Evolutionary conservation across 2,329 filamentous ascomycete species (phyloP), one percentile per base, ranked within the genome.

Genomic region (Exophiala viscosa): DNA sequence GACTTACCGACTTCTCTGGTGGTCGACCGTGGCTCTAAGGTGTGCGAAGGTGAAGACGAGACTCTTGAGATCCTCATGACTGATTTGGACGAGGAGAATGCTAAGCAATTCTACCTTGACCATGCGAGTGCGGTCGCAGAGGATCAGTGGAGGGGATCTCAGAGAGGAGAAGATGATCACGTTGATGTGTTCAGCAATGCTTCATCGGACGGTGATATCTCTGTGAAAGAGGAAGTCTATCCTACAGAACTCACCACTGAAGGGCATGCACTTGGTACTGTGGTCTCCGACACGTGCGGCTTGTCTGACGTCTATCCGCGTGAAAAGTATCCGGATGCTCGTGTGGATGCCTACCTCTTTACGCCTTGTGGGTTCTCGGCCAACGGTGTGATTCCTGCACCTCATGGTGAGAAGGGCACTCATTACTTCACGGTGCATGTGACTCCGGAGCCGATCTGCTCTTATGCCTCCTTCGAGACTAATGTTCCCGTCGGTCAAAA

Each of bases 381-480:
- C 69, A 99, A 99, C 66, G 93, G 90, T 48, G 91, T 99, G 15
- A 82, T 99, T 38, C 93, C 93, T 5, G 85, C 90, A 44, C 84
- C 88, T 0, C 75, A 80, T 11, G 75, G 77, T 54, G 66, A 73
- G 32, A 76, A 72, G 55, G 75, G 80, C 3, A 86, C 83, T 36
- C 90, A 97, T 73, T 99, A 99, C 75, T 99, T 96, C 73, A 99
- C 92, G 1, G 93, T 99, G 18, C 93, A 99, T 67, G 93, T 99
- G 61, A 99, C 93, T 0, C 93, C 93, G 0, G 93, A 99, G 77
- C 90, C 92, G 11, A 85, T 96, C 65, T 99, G 92, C 77, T 96
- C 91, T 4, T 99, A 95, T 69, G 93, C 93, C 33, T 96, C 90
- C 1, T 99, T 99, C 67, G 93, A 99, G 77, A 97, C 93, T 61